Evolutionary conservation across 768 basidiomycete genomes (phyloP), one percentile per base, ranked within the genome.

Genomic region (Hygrophorus russula): DNA sequence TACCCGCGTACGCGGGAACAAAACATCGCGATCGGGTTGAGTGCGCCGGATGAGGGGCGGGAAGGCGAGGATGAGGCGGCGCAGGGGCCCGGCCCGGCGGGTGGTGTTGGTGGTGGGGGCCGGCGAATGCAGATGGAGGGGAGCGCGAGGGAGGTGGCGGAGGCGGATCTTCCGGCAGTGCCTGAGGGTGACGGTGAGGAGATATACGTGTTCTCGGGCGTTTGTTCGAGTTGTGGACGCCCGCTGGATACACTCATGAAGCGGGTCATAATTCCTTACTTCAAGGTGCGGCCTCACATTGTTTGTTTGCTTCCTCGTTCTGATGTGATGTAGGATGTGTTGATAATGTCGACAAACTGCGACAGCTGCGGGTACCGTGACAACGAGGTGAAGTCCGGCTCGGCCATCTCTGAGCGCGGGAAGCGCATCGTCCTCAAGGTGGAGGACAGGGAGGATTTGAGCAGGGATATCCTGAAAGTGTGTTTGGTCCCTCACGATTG

Each of bases 331-430:
- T 12, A 96, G 93, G 92, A 99, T 53, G 82, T 91, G 44, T 65
- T 98, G 42, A 94, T 98, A 63, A 97, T 97, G 92, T 94, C 94
- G 17, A 93, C 93, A 5, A 97, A 96, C 59, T 98, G 96, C 59
- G 89, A 92, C 46, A 62, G 66, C 41, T 99, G 96, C 60, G 96
- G 96, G 1, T 99, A 98, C 62, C 74, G 89, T 45, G 96, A 99
- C 62, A 98, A 93, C 55, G 96, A 99, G 64, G 85, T 99, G 55
- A 99, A 99, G 61, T 87, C 90, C 4, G 90, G 94, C 15, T 66
- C 80, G 2, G 92, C 93, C 1, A 88, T 97, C 45, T 88, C 94
- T 2, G 76, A 74, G 3, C 70, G 84, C 54, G 96, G 94, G 13
- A 93, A 87, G 60, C 75, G 70, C 45, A 90, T 97, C 50, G 88